A percentile compares a stretch with the other conserved stretches of the same genome.
Conservation (phyloP, 495 filamentous ascomycete species). For the Evernia prunastri region DNA sequence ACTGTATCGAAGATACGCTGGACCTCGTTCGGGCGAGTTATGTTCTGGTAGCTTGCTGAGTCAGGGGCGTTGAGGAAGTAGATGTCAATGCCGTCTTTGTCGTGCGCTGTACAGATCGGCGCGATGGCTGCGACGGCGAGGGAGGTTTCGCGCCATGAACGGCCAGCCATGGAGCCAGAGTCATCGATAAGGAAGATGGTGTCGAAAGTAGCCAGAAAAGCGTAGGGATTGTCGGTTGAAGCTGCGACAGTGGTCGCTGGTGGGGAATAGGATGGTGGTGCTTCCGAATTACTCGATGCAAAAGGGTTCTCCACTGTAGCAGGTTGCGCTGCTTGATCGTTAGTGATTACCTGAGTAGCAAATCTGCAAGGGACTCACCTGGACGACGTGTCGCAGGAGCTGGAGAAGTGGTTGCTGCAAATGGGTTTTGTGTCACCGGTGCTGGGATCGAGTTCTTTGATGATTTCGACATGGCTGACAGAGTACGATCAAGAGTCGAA, state of each 20-base stretch:
- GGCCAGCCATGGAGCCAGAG: constrained; percentile 77
- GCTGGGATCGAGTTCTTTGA: constrained; percentile 8
- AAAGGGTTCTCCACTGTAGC: constrained; percentile 18
- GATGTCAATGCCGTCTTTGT: constrained; percentile 87
- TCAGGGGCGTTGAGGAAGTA: constrained; percentile 71
- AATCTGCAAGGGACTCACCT: constrained; percentile 1
- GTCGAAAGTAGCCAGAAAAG: constrained; percentile 83
- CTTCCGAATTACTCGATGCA: constrained; percentile 15
- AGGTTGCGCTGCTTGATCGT: constrained; percentile 12
- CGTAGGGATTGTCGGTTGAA: constrained; percentile 57
- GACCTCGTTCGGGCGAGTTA: constrained; percentile 48
- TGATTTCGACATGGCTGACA: neutral
- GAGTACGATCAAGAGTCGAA: neutral
- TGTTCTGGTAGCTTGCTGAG: constrained; percentile 49
- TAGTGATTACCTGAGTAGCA: neutral
- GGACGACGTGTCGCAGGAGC: constrained; percentile 13
- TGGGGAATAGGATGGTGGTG: constrained; percentile 19
- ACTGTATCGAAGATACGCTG: constrained; percentile 61
- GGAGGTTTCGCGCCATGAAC: constrained; percentile 68
- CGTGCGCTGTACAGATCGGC: constrained; percentile 76
- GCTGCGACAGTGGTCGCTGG: constrained; percentile 20
- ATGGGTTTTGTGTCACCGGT: neutral
- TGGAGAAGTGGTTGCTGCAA: constrained; percentile 1
- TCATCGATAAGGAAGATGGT: constrained; percentile 94
- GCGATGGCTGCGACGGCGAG: constrained; percentile 69